A percentile compares a stretch with the other conserved stretches of the same genome.
phyloP scores from a whole-genome alignment of 192 early-diverging fungal species.

The Coemansia sp. region DNA sequence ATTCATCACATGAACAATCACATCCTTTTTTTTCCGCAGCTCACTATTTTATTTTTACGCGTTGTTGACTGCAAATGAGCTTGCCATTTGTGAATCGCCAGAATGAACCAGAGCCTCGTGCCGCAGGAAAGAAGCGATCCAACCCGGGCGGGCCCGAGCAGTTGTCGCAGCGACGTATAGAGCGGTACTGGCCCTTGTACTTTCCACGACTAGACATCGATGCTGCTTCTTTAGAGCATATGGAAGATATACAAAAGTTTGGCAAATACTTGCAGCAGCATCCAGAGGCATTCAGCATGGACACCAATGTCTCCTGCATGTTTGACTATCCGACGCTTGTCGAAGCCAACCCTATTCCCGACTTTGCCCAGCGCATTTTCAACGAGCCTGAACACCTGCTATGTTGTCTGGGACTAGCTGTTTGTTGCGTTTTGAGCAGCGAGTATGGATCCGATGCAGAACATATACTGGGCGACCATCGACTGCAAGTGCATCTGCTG shows the following conservation, averaged over 20 bases:
- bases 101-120: too few species aligned
- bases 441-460: constrained; percentile 45
- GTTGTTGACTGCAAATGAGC: neutral
- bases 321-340: constrained; percentile 37
- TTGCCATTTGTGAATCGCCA: neutral
- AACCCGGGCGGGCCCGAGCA: constrained; percentile 11
- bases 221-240: constrained; percentile 8
- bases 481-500: constrained; percentile 49
- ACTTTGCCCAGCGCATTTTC: constrained; percentile 35
- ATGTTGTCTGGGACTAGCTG: constrained; percentile 37
- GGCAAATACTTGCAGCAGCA: constrained; percentile 33
- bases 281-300: constrained; percentile 46
- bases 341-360: constrained; percentile 19
- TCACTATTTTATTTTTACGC: neutral
- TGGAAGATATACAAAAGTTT: constrained; percentile 29
- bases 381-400: constrained; percentile 42
- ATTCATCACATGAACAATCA: too few species aligned
- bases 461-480: constrained; percentile 43
- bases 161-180: constrained; percentile 16
- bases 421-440: constrained; percentile 43
- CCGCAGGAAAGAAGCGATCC: constrained; percentile 19
- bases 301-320: constrained; percentile 30
- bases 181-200: constrained; percentile 48
- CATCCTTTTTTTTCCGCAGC: too few species aligned
- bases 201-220: constrained; percentile 39